Evolutionary conservation across 2,329 filamentous ascomycete species (phyloP), one percentile per base, ranked within the genome.

Genomic region (Ophiosphaerella herpotricha): DNA sequence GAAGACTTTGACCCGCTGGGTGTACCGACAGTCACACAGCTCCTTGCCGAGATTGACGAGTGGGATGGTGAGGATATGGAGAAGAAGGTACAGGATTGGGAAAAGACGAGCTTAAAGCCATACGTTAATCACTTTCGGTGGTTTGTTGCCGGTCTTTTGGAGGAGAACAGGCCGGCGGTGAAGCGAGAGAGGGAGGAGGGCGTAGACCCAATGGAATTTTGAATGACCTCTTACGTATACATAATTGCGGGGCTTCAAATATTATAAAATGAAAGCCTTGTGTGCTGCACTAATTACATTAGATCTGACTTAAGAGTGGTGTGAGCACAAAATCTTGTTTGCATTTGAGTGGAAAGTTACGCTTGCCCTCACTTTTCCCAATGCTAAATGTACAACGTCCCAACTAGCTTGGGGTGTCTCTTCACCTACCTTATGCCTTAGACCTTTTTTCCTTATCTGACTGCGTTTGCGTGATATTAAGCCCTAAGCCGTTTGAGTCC

Each of bases 31-130:
- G 91, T 97, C 3, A 90, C 89, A 52, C 80, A 87, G 41, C 77
- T 99, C 49, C 76, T 97, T 18, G 80, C 78, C 5, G 91, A 99
- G 77, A 96, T 99, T 64, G 92, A 99, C 71, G 78, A 82, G 16
- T 97, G 90, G 85, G 82, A 85, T 61, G 68, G 67, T 5, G 77
- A 77, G 0, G 77, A 77, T 55, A 67, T 60, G 1, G 55, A 58
- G 16, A 84, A 80, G 63, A 78, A 77, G 48, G 65, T 89, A 40
- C 83, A 87, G 60, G 94, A 99, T 69, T 97, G 93, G 86, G 93
- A 99, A 76, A 99, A 97, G 84, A 99, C 94, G 21, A 91, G 90
- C 58, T 74, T 99, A 67, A 96, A 89, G 77, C 91, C 91, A 7
- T 97, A 96, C 70, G 85, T 97, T 32, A 92, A 97, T 50, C 87